These are phyloP conservation scores for Blastobotrys petasosporus DNA, from an alignment of 1,139 yeast species.

Conservation along the genomic window DNA sequence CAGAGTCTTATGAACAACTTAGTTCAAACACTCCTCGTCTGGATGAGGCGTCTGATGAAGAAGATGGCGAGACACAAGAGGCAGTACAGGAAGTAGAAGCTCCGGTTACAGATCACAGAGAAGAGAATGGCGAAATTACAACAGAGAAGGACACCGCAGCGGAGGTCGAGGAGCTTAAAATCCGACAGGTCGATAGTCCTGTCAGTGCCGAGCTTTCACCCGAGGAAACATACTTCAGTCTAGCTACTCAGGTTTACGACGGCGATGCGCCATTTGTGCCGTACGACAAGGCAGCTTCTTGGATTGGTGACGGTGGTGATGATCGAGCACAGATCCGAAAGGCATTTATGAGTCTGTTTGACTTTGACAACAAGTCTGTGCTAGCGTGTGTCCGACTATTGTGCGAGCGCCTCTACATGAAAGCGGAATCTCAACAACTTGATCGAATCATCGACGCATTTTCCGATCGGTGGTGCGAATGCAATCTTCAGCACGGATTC, in stretches of 20 bases:
- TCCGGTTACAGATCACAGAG: too few relatives aligned
- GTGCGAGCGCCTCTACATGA: slow-evolving; percentile 61
- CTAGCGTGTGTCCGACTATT: slow-evolving; percentile 52
- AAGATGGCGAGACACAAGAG: too few relatives aligned
- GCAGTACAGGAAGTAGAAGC: too few relatives aligned
- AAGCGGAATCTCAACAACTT: slow-evolving; percentile 80
- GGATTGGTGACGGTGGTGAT: slow-evolving; percentile 29
- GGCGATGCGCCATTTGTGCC: slow-evolving; percentile 18
- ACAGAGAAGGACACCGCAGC: too few relatives aligned
- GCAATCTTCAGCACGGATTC: slow-evolving; percentile 43
- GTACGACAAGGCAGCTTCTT: slow-evolving; percentile 26
- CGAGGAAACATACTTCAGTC: background rate
- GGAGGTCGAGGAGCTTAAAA: too few relatives aligned
- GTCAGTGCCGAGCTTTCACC: too few relatives aligned
- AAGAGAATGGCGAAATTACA: too few relatives aligned
- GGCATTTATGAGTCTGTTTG: slow-evolving; percentile 30
- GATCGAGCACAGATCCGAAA: slow-evolving; percentile 23
- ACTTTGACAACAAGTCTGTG: slow-evolving; percentile 29
- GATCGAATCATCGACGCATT: slow-evolving; percentile 69
- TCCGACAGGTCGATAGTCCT: too few relatives aligned
- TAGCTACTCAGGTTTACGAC: slow-evolving; percentile 19
- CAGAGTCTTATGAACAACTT: too few relatives aligned
- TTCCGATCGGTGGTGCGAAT: slow-evolving; percentile 59
- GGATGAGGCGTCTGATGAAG: too few relatives aligned
- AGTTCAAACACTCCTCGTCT: too few relatives aligned